phyloP scores from a whole-genome alignment of 202 grass and related monocot genomes.

The Digitaria exilis region DNA sequence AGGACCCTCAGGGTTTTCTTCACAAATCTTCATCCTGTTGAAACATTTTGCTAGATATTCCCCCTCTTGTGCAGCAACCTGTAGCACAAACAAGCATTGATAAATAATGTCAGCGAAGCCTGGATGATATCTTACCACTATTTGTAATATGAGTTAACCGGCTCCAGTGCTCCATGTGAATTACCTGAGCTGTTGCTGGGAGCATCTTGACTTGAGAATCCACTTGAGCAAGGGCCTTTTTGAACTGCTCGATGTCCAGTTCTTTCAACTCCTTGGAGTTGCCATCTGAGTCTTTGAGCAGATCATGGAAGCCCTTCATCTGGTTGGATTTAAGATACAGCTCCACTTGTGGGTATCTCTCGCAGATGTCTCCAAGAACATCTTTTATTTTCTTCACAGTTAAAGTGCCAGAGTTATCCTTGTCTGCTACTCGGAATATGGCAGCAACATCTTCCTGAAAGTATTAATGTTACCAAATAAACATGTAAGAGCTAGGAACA shows the following conservation, averaged over 20 bases:
- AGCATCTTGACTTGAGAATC: slow-evolving; percentile 86
- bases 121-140: neutral
- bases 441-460: slow-evolving; percentile 69
- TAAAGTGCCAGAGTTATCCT: slow-evolving; percentile 70
- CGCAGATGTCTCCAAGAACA: slow-evolving; percentile 67
- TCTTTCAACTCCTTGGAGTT: slow-evolving; percentile 58
- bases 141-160: neutral
- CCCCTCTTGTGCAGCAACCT: slow-evolving; percentile 81
- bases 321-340: slow-evolving; percentile 78
- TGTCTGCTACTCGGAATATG: slow-evolving; percentile 72
- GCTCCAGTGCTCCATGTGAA: neutral
- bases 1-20: slow-evolving; percentile 74
- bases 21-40: slow-evolving; percentile 67
- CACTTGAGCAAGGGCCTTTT: slow-evolving; percentile 66
- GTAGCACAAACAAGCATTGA: slow-evolving; percentile 30
- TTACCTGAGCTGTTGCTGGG: slow-evolving; percentile 83
- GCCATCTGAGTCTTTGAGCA: slow-evolving; percentile 63
- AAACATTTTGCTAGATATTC: slow-evolving; percentile 69
- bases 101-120: neutral
- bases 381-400: slow-evolving; percentile 71
- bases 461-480: slow-evolving; percentile 1
- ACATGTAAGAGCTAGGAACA: neutral
- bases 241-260: slow-evolving; percentile 68
- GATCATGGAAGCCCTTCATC: slow-evolving; percentile 69
- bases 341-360: slow-evolving; percentile 80